phyloP scores from a whole-genome alignment of 441 rosid genomes.

The Breynia disticha region DNA sequence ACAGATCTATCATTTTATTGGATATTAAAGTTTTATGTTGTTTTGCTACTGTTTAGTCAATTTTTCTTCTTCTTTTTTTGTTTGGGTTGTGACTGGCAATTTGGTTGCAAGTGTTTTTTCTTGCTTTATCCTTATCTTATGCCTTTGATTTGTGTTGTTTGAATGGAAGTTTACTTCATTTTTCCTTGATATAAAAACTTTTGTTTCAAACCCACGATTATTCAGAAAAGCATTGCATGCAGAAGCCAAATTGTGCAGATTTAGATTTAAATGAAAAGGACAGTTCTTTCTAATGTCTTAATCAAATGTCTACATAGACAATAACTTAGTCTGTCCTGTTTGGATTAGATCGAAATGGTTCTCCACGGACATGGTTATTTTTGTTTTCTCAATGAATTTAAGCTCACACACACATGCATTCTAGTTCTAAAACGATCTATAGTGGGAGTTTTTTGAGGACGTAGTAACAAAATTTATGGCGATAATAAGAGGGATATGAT shows the following conservation, averaged over 20 bases:
- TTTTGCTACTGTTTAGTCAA: conserved; percentile 27
- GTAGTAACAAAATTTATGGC: no score
- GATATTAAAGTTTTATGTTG: conserved; percentile 17
- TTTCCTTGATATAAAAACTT: no score
- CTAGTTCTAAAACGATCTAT: no score
- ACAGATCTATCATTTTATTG: conserved; percentile 25
- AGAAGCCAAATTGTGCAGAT: not conserved
- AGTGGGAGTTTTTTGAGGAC: no score
- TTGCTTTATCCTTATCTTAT: conserved; percentile 1
- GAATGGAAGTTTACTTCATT: no score
- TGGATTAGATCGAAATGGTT: no score
- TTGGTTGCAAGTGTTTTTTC: not conserved
- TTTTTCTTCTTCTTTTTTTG: conserved; percentile 7
- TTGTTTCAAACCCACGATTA: not conserved
- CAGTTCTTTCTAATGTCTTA: not conserved
- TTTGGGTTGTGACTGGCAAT: conserved; percentile 5
- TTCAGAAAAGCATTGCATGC: not conserved
- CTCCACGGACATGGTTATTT: no score
- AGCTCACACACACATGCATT: no score
- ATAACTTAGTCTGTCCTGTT: no score
- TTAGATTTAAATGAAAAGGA: not conserved
- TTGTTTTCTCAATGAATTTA: no score
- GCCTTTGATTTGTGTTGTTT: not conserved
- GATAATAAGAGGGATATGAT: no score
- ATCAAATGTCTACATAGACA: not conserved